A percentile compares a stretch with the other conserved stretches of the same genome.
Conservation (phyloP, 2,329 filamentous ascomycete genomes). For the Curvularia sp. region DNA sequence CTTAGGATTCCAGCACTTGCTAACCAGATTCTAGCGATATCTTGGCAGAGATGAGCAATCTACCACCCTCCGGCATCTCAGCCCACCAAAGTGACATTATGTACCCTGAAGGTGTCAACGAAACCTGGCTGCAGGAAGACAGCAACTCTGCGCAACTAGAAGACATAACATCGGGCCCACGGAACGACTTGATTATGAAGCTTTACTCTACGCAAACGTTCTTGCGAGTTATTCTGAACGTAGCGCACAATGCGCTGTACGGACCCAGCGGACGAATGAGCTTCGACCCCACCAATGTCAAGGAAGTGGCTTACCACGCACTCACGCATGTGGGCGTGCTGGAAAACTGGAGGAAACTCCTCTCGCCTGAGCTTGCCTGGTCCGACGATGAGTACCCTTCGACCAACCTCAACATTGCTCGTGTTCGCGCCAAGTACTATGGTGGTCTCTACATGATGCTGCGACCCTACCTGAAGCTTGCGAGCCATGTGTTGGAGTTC, state of each 20-base stretch:
- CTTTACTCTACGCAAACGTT: slow-evolving; percentile 69
- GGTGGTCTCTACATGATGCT: slow-evolving; percentile 90
- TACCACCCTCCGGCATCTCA: slow-evolving; percentile 67
- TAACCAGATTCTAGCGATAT: slow-evolving; percentile 70
- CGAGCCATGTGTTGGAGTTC: slow-evolving; percentile 59
- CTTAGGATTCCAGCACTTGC: background rate
- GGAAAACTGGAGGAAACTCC: slow-evolving; percentile 60
- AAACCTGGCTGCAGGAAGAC: slow-evolving; percentile 34
- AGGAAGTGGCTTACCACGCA: slow-evolving; percentile 39
- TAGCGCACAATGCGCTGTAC: slow-evolving; percentile 63
- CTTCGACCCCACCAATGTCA: slow-evolving; percentile 44
- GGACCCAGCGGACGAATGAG: slow-evolving; percentile 46
- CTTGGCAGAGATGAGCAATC: slow-evolving; percentile 76
- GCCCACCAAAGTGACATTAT: slow-evolving; percentile 67
- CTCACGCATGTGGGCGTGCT: slow-evolving; percentile 54
- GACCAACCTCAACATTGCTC: slow-evolving; percentile 77
- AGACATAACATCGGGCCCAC: slow-evolving; percentile 19
- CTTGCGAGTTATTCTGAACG: slow-evolving; percentile 63
- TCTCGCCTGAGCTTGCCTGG: slow-evolving; percentile 65
- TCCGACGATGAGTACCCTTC: slow-evolving; percentile 74
- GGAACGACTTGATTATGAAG: slow-evolving; percentile 57
- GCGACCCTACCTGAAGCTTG: slow-evolving; percentile 73
- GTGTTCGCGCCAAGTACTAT: slow-evolving; percentile 92
- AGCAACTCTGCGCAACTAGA: slow-evolving; percentile 14
- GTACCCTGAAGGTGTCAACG: slow-evolving; percentile 67